Conservation (phyloP, 2,329 filamentous ascomycete species). For the Verticillium tricorpus region DNA sequence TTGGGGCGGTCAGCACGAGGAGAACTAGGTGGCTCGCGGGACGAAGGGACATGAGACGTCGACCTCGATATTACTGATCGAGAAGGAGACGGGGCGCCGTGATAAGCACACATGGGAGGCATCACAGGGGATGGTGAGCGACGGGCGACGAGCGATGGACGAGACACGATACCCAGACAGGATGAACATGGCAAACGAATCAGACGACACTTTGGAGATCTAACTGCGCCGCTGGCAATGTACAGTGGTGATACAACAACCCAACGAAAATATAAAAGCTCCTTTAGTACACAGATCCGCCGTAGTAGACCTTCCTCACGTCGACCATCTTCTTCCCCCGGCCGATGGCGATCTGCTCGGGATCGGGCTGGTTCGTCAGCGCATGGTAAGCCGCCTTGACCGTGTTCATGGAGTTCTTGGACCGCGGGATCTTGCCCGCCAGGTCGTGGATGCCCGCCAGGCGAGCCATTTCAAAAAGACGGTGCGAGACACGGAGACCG, state of each 20-base stretch:
- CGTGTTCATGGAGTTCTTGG: slow-evolving; percentile 95
- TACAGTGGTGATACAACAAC: slow-evolving; percentile 4
- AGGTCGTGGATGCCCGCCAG: slow-evolving; percentile 84
- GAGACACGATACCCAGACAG: slow-evolving; percentile 5
- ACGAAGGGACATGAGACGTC: no score
- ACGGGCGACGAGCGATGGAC: neutral
- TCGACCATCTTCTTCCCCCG: slow-evolving; percentile 94
- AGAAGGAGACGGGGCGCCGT: neutral
- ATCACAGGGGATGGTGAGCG: neutral
- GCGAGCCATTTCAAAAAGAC: slow-evolving; percentile 93
- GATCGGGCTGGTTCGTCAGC: slow-evolving; percentile 75
- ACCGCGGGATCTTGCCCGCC: slow-evolving; percentile 74
- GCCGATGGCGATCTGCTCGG: slow-evolving; percentile 84
- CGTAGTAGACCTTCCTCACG: slow-evolving; percentile 95
- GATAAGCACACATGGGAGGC: neutral
- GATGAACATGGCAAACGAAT: neutral
- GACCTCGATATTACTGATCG: no score
- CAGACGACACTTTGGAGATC: slow-evolving; percentile 3
- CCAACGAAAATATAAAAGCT: neutral
- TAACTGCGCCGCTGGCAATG: slow-evolving; percentile 1
- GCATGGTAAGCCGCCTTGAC: slow-evolving; percentile 88
- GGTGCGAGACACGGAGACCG: slow-evolving; percentile 83
- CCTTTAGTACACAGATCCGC: slow-evolving; percentile 61
- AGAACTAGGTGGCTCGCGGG: slow-evolving; percentile 10
- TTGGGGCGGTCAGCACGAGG: slow-evolving; percentile 48